These are phyloP conservation scores for Gracilaria domingensis DNA, from an alignment of 23 red algal genomes.

Conservation along the genomic window DNA sequence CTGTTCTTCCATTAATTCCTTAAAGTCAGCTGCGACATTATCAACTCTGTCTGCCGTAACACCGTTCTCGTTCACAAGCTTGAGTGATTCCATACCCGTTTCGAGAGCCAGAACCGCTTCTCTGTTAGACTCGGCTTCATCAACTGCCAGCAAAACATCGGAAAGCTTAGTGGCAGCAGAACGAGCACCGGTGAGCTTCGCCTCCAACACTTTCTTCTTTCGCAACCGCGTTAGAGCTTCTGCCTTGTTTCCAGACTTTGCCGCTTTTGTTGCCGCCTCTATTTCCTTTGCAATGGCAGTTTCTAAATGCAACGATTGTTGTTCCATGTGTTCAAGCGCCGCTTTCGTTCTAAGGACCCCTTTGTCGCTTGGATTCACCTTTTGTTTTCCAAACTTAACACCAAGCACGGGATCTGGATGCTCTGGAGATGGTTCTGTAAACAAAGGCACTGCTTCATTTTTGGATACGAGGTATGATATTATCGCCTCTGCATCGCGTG, in stretches of 20 bases:
- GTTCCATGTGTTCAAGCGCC: slow-evolving; percentile 66
- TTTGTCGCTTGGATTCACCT: slow-evolving; percentile 36
- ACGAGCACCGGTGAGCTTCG: slow-evolving; percentile 60
- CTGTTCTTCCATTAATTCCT: slow-evolving; percentile 63
- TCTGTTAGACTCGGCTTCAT: slow-evolving; percentile 65
- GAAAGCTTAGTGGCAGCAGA: slow-evolving; percentile 55
- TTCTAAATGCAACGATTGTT: slow-evolving; percentile 55
- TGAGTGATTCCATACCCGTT: slow-evolving; percentile 69
- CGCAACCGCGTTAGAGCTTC: slow-evolving; percentile 58
- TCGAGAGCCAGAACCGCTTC: slow-evolving; percentile 68
- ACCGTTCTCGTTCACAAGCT: slow-evolving; percentile 48
- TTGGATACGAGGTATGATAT: slow-evolving; percentile 67
- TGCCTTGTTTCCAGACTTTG: slow-evolving; percentile 58
- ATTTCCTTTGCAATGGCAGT: slow-evolving; percentile 38
- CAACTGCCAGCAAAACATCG: slow-evolving; percentile 69
- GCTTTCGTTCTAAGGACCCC: slow-evolving; percentile 69
- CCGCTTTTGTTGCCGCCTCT: slow-evolving; percentile 48
- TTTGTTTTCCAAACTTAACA: slow-evolving; percentile 65
- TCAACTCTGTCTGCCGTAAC: slow-evolving; percentile 71
- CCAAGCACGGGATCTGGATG: slow-evolving; percentile 58
- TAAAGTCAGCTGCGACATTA: slow-evolving; percentile 63
- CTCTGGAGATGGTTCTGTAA: slow-evolving; percentile 45
- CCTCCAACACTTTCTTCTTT: slow-evolving; percentile 72
- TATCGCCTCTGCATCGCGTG: slow-evolving; percentile 69
- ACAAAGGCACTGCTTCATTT: slow-evolving; percentile 50